phyloP scores from a whole-genome alignment of 805 yeast genomes.

The Wickerhamomyces hampshirensis region DNA sequence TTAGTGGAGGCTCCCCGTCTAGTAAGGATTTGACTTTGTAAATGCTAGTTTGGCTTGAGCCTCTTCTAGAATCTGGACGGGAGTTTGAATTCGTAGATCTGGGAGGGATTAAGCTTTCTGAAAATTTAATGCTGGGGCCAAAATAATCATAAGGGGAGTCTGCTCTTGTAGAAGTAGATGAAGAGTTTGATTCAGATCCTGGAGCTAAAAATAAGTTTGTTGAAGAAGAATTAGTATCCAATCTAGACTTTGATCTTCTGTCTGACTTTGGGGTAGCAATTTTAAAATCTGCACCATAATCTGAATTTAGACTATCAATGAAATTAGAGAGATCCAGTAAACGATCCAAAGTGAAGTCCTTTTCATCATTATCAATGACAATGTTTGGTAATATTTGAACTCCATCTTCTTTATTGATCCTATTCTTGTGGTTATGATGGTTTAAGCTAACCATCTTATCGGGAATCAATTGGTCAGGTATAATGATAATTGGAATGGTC shows the following conservation, averaged over 20 bases:
- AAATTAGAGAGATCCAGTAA: background rate
- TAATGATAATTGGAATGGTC: slow-evolving; percentile 17
- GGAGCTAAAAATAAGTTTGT: no score
- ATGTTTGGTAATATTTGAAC: no score
- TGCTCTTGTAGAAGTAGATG: background rate
- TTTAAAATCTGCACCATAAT: background rate
- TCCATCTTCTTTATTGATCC: no score
- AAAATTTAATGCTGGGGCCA: slow-evolving; percentile 20
- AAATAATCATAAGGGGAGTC: slow-evolving; percentile 7
- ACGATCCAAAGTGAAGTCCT: background rate
- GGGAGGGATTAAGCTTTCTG: slow-evolving; percentile 16
- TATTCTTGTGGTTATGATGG: no score
- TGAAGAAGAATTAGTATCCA: slow-evolving; percentile 1
- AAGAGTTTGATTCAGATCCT: slow-evolving; percentile 1
- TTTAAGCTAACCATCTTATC: background rate
- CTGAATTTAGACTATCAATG: slow-evolving; percentile 6
- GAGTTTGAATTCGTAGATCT: slow-evolving; percentile 3
- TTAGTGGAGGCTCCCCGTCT: slow-evolving; percentile 13
- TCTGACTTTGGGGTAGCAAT: slow-evolving; percentile 1
- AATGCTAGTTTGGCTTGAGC: slow-evolving; percentile 11
- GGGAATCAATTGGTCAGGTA: slow-evolving; percentile 16
- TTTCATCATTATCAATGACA: no score
- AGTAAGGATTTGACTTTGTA: slow-evolving; percentile 23
- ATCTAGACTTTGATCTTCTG: background rate
- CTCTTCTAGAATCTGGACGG: slow-evolving; percentile 12